Base-by-base conservation (phyloP, 2,329 filamentous ascomycete genomes). In the Pyrenophora tritici-repentis region DNA sequence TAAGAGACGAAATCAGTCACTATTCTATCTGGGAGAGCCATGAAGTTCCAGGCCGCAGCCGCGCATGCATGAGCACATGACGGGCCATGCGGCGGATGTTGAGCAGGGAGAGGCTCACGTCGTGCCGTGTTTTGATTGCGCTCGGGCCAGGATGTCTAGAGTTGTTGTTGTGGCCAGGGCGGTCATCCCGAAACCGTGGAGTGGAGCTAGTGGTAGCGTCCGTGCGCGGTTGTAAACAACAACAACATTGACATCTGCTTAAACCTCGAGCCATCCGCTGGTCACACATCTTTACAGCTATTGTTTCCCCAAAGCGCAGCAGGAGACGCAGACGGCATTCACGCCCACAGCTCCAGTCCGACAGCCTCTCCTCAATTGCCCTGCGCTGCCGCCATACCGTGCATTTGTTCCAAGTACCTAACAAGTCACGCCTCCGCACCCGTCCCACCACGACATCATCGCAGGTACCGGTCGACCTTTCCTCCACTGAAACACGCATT, bases 231-330 rank as follows among this genome's bases (percentile, higher is more conserved):
- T 51, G 52, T 61, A 59, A 59, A 60, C 59, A 66, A 61, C 59
- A 65, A 68, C 55, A 67, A 62, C 61, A 48, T 43, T 16, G 29
- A 40, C 52, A 62, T 64, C 61, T 63, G 57, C 63, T 59, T 55
- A 64, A 53, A 59, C 48, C 57, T 61, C 53, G 59, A 59, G 60
- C 61, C 65, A 65, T 59, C 62, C 61, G 55, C 66, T 57, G 50
- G 52, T 55, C 61, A 57, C 59, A 56, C 68, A 73, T 73, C 70
- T 63, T 69, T 73, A 73, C 68, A 61, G 57, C 58, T 72, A 71
- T 72, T 70, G 54, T 58, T 70, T 63, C 61, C 53, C 52, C 49
- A 50, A 58, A 56, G 40, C 44, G 41, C 47, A 41, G 55, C 53
- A 58, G 44, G 50, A 56, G 53, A 52, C 57, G 58, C 50, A 56